These are phyloP conservation scores for Begonia loranthoides DNA, from an alignment of 306 rosid species.

Conservation along the genomic window DNA sequence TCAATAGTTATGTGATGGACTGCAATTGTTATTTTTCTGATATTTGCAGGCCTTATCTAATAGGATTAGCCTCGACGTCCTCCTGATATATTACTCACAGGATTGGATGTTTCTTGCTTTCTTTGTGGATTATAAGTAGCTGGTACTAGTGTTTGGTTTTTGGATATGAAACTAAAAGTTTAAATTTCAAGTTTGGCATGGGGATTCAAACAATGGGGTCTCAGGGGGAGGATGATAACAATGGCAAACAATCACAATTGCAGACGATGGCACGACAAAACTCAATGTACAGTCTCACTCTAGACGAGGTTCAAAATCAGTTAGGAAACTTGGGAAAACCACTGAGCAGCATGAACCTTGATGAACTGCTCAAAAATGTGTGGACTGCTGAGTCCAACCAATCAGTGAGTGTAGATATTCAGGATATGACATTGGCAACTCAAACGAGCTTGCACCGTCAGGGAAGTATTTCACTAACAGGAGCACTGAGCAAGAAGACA, in stretches of 20 bases:
- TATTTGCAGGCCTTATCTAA: no score
- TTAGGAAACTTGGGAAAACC: constrained; percentile 92
- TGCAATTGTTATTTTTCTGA: no score
- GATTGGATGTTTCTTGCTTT: no score
- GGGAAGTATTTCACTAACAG: constrained; percentile 55
- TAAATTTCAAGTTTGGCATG: constrained; percentile 22
- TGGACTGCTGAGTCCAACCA: constrained; percentile 81
- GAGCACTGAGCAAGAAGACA: constrained; percentile 68
- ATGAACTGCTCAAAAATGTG: constrained; percentile 85
- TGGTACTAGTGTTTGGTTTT: constrained; percentile 5
- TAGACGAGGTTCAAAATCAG: constrained; percentile 87
- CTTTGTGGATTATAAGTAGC: no score
- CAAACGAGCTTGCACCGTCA: constrained; percentile 49
- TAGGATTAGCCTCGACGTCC: no score
- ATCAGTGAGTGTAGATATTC: constrained; percentile 29
- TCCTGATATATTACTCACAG: no score
- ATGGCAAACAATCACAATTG: constrained; percentile 49
- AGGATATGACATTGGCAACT: constrained; percentile 25
- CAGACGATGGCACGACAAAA: constrained; percentile 55
- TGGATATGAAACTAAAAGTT: constrained; percentile 16
- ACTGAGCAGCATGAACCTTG: constrained; percentile 86
- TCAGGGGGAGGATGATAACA: constrained; percentile 54
- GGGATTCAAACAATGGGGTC: constrained; percentile 74
- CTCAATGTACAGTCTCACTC: constrained; percentile 75
- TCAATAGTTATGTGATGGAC: no score